Evolutionary conservation across 805 yeast genomes (phyloP), one percentile per base, ranked within the genome.

Genomic region (Candida sphagnicola): DNA sequence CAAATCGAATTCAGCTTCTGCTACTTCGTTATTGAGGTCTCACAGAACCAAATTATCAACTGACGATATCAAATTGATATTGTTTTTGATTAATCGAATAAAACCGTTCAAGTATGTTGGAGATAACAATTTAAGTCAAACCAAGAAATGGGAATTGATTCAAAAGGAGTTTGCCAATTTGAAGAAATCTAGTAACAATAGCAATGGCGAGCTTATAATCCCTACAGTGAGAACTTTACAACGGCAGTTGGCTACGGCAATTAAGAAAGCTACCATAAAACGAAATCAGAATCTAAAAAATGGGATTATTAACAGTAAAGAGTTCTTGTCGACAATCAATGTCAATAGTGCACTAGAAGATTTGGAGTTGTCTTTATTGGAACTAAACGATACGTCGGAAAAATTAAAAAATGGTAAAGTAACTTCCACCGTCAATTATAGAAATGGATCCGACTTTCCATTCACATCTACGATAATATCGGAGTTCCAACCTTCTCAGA

Each of bases 21-120:
- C 45, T 41, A 30, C 44, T 38, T 5, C 31, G 6, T 26, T 34
- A 10, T 18, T 26, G 12, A 17, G 31, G n/a, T 14, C 21, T 4
- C 47, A 51, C 24, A 41, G 66, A 19, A 45, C 59, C 0, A 61
- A 60, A 43, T 45, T 63, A 29, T 48, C 59, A 8, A 35, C 42
- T 13, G 48, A 49, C 24, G 67, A 63, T 34, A 56, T 62, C 12
- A 50, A 46, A 39, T 45, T 62, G 5, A 60, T 63, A 5, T 43
- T 62, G n/a, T 57, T 51, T 34, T 44, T 62, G 24, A 63, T 60
- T 12, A 45, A 54, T 17, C 46, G 51, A 18, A 50, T 60, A 24
- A 62, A 61, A 38, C 69, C 69, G 3, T 63, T 63, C 49, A 62
- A 62, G 41, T 63, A 62, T 40, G 52, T 61, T 16, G 69, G 69